phyloP scores from a whole-genome alignment of 202 grass and related monocot species.

The Musa balbisiana region DNA sequence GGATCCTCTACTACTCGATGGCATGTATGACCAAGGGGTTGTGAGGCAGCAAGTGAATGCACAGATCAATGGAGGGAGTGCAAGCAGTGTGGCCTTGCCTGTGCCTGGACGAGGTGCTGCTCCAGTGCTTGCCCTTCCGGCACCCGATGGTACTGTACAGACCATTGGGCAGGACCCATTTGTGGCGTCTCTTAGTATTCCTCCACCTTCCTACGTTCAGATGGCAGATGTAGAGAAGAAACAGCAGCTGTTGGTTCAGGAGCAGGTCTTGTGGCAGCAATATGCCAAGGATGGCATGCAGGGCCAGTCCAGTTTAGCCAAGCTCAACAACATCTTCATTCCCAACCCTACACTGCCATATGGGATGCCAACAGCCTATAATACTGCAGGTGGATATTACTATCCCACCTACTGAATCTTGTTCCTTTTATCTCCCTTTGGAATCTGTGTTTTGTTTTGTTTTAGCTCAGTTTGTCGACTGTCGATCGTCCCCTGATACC shows the following conservation, averaged over 20 bases:
- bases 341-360: slow-evolving; percentile 37
- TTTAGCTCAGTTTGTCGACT: not conserved
- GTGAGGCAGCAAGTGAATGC: slow-evolving; percentile 32
- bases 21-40: slow-evolving; percentile 72
- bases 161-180: slow-evolving; percentile 54
- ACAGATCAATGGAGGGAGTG: slow-evolving; percentile 37
- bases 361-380: slow-evolving; percentile 43
- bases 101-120: not conserved
- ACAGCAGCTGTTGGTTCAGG: slow-evolving; percentile 60
- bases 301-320: slow-evolving; percentile 32
- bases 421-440: not conserved
- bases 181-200: slow-evolving; percentile 56
- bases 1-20: slow-evolving; percentile 52
- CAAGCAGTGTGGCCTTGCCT: slow-evolving; percentile 50
- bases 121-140: slow-evolving; percentile 50
- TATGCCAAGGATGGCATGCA: slow-evolving; percentile 54
- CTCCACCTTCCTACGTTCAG: slow-evolving; percentile 70
- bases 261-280: slow-evolving; percentile 76
- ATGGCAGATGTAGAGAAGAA: slow-evolving; percentile 73
- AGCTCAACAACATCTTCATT: slow-evolving; percentile 22
- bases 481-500: not conserved
- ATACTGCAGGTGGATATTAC: slow-evolving; percentile 38
- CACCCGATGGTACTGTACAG: slow-evolving; percentile 36
- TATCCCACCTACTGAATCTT: slow-evolving; percentile 24
- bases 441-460: not conserved